These are phyloP conservation scores for Entrophospora sp. DNA, from an alignment of 192 early-diverging fungal species.

Conservation along the genomic window DNA sequence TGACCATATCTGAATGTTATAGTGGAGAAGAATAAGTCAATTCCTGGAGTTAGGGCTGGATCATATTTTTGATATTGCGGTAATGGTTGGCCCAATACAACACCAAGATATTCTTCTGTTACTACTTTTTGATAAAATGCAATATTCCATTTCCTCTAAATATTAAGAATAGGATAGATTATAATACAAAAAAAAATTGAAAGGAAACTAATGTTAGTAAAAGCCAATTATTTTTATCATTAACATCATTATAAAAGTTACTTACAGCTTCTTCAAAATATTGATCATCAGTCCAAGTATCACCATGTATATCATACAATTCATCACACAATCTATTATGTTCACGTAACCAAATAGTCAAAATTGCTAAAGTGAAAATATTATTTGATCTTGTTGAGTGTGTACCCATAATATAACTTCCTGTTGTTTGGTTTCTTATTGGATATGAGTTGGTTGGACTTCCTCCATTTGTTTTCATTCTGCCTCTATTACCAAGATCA, in stretches of 20 bases:
- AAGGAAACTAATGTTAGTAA: not conserved
- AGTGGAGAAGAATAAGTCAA: not conserved
- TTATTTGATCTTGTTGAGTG: not conserved
- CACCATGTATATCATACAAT: not conserved
- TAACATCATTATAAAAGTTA: not conserved
- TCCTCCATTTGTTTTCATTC: not conserved
- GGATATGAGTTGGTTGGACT: not conserved
- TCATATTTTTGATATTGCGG: not conserved
- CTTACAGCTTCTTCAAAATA: not conserved
- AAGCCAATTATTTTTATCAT: not conserved
- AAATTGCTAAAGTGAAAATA: not conserved
- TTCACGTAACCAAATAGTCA: slow-evolving; percentile 1
- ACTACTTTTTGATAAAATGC: too few relatives aligned
- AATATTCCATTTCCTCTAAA: too few relatives aligned
- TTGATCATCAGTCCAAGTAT: not conserved
- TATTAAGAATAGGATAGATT: too few relatives aligned
- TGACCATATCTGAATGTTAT: slow-evolving; percentile 3
- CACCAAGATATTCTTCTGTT: too few relatives aligned
- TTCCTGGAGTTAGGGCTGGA: not conserved
- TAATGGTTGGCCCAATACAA: too few relatives aligned
- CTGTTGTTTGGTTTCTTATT: not conserved
- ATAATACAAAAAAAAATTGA: too few relatives aligned
- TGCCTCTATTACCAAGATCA: not conserved
- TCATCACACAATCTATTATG: not conserved
- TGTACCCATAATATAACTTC: not conserved